Evolutionary conservation across 192 early-diverging fungal genomes (phyloP), one percentile per base, ranked within the genome.

Genomic region (Coemansia sp.): DNA sequence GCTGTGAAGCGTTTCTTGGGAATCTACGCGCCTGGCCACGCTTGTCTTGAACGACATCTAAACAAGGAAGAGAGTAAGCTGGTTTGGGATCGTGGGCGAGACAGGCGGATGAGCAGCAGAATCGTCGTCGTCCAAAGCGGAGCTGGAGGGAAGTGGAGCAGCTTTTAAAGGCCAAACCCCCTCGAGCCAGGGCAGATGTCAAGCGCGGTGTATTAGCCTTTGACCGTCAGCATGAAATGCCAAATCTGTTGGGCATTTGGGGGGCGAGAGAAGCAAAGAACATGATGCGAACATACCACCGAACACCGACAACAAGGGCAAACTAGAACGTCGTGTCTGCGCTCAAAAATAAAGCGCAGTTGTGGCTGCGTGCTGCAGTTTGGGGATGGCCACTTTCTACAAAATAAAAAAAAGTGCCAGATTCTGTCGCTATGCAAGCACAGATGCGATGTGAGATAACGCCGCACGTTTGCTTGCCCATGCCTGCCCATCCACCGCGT

Each of bases 1-100:
- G 38, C 55, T 50, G 38, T 65, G 48, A 31, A 76, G 74, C 23
- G 74, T 76, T 42, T 70, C 63, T 21, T 71, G 69, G 8, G 75
- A 71, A 23, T 59, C 61, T 25, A 66, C 51, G 44, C 69, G 75
- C 51, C 48, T 76, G 50, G 69, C 64, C 27, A 45, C n/a, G 38
- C 50, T 42, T 37, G 11, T 4, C 51, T 27, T 92, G 81, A 45
- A 88, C 90, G 11, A n/a, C 36, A 45, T 58, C 15, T 14, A 55
- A 66, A 29, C 15, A 53, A 36, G 9, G 6, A 19, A 4, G 12
- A 41, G 34, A 38, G 14, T 2, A 42, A 8, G 42, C 42, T 45
- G 42, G 1, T 17, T 15, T 17, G 42, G 19, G 46, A 11, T 48
- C 37, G 8, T 27, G 15, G 41, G 12, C 21, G 15, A 48, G 34